Percentiles rank a stretch among this genome's conserved stretches.
phyloP scores from a whole-genome alignment of 2,329 filamentous ascomycete genomes.

The Ciborinia camelliae region DNA sequence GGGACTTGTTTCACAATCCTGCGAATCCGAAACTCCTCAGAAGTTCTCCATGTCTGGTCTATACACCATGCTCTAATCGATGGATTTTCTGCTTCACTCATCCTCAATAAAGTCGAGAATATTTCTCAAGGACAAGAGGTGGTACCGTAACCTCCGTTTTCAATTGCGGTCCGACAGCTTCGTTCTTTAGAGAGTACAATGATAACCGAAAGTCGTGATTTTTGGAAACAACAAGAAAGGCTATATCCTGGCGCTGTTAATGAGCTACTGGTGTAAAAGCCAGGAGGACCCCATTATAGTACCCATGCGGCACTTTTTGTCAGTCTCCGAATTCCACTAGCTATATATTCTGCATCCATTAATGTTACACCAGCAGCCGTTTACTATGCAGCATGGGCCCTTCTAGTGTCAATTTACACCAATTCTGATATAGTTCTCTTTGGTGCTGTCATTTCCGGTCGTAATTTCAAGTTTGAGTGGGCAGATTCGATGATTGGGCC shows the following conservation, averaged over 20 bases:
- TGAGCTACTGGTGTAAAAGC: neutral
- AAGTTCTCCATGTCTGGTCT: slow-evolving; percentile 33
- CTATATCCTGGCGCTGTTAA: neutral
- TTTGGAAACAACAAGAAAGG: neutral
- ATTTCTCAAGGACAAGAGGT: neutral
- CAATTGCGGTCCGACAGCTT: neutral
- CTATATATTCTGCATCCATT: neutral
- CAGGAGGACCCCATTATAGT: neutral
- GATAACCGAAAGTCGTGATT: neutral
- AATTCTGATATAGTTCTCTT: slow-evolving; percentile 37
- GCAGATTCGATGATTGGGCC: slow-evolving; percentile 37
- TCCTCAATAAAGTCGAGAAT: slow-evolving; percentile 5
- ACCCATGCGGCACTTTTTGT: neutral
- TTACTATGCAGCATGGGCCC: slow-evolving; percentile 40
- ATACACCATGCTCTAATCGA: slow-evolving; percentile 39
- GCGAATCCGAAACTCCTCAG: neutral
- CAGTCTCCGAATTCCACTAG: neutral
- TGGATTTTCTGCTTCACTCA: slow-evolving; percentile 30
- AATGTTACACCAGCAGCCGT: slow-evolving; percentile 18
- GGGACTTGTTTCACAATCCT: neutral
- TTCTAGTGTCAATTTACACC: slow-evolving; percentile 36
- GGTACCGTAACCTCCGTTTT: neutral
- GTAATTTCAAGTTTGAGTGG: slow-evolving; percentile 36
- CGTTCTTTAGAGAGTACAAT: neutral
- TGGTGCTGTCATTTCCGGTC: slow-evolving; percentile 39